These are phyloP conservation scores for Pulveroboletus ravenelii DNA, from an alignment of 768 basidiomycete species.

Conservation along the genomic window DNA sequence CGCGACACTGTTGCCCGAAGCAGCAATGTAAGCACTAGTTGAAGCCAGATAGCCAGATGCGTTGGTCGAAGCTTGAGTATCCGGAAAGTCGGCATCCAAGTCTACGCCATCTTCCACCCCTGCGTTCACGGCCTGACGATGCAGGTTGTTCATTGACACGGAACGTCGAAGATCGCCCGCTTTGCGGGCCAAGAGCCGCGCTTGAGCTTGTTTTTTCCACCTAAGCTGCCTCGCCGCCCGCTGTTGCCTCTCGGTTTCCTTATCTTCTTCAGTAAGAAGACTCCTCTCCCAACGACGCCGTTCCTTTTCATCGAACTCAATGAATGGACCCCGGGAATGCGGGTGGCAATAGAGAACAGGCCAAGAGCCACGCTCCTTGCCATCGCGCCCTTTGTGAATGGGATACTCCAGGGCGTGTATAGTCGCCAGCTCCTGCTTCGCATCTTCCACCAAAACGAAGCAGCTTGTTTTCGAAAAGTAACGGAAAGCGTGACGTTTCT, in stretches of 20 bases:
- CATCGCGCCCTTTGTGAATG: slow-evolving; percentile 47
- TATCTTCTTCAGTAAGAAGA: slow-evolving; percentile 37
- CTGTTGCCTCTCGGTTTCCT: slow-evolving; percentile 31
- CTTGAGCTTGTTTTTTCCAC: slow-evolving; percentile 27
- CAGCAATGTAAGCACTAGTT: slow-evolving; percentile 66
- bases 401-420: slow-evolving; percentile 82
- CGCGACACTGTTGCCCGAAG: slow-evolving; percentile 91
- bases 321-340: slow-evolving; percentile 65
- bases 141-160: slow-evolving; percentile 74
- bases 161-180: slow-evolving; percentile 63
- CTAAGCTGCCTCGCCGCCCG: slow-evolving; percentile 25
- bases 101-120: slow-evolving; percentile 42
- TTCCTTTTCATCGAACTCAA: slow-evolving; percentile 71
- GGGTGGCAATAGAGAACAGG: slow-evolving; percentile 82
- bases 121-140: slow-evolving; percentile 43
- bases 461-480: slow-evolving; percentile 76
- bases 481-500: slow-evolving; percentile 79
- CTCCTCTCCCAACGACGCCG: slow-evolving; percentile 59
- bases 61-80: slow-evolving; percentile 49
- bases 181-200: slow-evolving; percentile 26
- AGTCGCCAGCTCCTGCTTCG: slow-evolving; percentile 77
- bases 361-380: slow-evolving; percentile 60
- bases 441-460: slow-evolving; percentile 91
- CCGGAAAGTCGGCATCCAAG: slow-evolving; percentile 35
- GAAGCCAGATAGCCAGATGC: slow-evolving; percentile 71